Evolutionary conservation across 176 grass and related monocot species (phyloP).

Genomic region (Lolium perenne): DNA sequence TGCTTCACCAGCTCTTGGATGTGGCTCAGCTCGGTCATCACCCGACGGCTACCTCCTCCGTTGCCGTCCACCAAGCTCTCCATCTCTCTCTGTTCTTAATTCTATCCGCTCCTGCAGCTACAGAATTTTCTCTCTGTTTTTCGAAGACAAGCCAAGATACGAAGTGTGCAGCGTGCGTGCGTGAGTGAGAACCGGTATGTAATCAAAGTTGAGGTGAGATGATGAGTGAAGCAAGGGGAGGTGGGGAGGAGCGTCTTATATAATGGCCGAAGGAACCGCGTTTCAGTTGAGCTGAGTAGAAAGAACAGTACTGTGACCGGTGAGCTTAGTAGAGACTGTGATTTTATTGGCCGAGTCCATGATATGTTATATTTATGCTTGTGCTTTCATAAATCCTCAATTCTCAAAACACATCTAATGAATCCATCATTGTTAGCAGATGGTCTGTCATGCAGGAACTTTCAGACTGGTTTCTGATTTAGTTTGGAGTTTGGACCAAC

Average conservation of each 20-base stretch:
- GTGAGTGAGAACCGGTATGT: not conserved
- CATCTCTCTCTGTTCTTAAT: slow-evolving; percentile 26
- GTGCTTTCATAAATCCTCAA: no score
- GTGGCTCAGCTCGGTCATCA: slow-evolving; percentile 55
- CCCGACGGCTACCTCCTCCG: slow-evolving; percentile 23
- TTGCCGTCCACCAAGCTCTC: slow-evolving; percentile 27
- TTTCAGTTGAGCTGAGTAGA: not conserved
- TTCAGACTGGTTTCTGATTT: not conserved
- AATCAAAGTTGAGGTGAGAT: not conserved
- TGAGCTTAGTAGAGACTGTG: not conserved
- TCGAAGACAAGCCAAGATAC: not conserved
- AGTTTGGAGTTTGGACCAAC: not conserved
- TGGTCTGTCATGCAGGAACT: not conserved
- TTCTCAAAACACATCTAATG: no score
- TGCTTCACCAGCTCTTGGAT: slow-evolving; percentile 60
- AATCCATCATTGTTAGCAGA: not conserved
- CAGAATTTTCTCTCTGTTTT: not conserved
- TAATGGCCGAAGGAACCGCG: slow-evolving; percentile 6
- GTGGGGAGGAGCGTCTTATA: not conserved
- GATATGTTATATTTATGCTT: not conserved
- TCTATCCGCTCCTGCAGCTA: not conserved
- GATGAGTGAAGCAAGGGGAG: not conserved
- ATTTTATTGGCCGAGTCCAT: slow-evolving; percentile 15
- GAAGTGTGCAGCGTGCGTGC: not conserved
- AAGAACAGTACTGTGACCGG: slow-evolving; percentile 26